Conservation (phyloP, 345 rosid species). For the Combretum micranthum region DNA sequence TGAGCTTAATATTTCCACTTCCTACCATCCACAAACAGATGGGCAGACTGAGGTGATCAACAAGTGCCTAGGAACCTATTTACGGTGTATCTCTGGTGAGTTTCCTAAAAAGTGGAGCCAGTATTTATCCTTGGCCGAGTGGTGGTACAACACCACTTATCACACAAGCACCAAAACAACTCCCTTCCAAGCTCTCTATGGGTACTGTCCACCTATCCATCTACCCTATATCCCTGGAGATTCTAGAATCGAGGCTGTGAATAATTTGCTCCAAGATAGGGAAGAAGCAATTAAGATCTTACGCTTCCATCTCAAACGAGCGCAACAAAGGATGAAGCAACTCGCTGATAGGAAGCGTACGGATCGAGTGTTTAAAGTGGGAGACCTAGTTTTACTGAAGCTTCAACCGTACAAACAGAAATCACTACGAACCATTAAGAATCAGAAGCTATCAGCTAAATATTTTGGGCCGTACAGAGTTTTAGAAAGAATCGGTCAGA, state of each 20-base stretch:
- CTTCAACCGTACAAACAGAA: constrained; percentile 3
- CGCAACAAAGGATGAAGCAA: constrained; percentile 1
- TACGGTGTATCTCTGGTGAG: too few relatives aligned
- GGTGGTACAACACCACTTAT: too few relatives aligned
- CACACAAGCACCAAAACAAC: not conserved
- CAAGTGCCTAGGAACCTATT: too few relatives aligned
- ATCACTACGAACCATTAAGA: not conserved
- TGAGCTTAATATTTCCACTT: too few relatives aligned
- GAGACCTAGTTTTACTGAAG: not conserved
- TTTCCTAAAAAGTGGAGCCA: too few relatives aligned
- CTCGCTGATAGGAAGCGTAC: constrained; percentile 1
- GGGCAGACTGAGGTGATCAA: too few relatives aligned
- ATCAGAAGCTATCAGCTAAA: not conserved
- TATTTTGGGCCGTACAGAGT: not conserved
- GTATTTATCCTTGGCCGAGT: too few relatives aligned
- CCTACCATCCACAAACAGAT: too few relatives aligned
- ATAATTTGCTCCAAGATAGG: not conserved
- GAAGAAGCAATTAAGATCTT: not conserved
- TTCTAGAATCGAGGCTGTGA: not conserved
- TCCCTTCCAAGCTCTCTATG: constrained; percentile 10
- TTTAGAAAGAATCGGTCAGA: too few relatives aligned
- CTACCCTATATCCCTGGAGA: not conserved
- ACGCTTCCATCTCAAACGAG: not conserved
- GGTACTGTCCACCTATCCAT: constrained; percentile 1
- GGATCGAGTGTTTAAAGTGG: not conserved